Base-by-base conservation (phyloP, 345 rosid genomes). In the Xanthoceras sorbifolium region DNA sequence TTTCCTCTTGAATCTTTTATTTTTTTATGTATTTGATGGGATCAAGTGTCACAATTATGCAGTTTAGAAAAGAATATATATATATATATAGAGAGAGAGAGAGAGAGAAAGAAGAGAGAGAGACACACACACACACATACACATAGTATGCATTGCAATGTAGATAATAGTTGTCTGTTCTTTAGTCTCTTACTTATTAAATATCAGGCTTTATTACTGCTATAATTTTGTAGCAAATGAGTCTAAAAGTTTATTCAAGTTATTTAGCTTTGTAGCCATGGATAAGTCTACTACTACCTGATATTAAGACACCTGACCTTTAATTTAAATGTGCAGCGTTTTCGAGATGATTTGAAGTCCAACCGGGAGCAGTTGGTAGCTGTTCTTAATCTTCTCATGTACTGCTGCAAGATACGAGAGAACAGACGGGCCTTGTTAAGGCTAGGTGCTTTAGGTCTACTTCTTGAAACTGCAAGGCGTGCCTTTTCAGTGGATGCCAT, bases 401-500 rank as follows among this genome's bases (percentile, higher is more conserved):
- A 96, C 71, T 96, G 99, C 88, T 96, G 98, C 89, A 96, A 92
- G 90, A 94, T 93, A 78, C 88, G 90, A 80, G 99, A 90, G 81
- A 96, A 96, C 78, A 90, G 99, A 68, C 85, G 89, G 75, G 97
- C 95, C 75, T 86, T 96, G 75, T 83, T 96, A 76, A 87, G 85
- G 79, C 88, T 94, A 64, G 98, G 97, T 76, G 98, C 98, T 76
- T 84, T 93, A 82, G 94, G 94, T 79, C 85, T 96, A 71, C 97
- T 96, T 83, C 99, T 96, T 82, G 99, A 96, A 89, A 90, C 98
- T 67, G 99, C 97, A 69, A 89, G 99, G 88, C 87, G 92, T 55
- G 99, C 99, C 34, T 96, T 93, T 80, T 86, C 98, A 71, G 94
- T 96, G 77, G 99, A 96, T 88, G 98, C 99, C 74, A 93, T 96